Base-by-base conservation (phyloP, 2,329 filamentous ascomycete species). In the Nannizziopsis arthrosporioides region DNA sequence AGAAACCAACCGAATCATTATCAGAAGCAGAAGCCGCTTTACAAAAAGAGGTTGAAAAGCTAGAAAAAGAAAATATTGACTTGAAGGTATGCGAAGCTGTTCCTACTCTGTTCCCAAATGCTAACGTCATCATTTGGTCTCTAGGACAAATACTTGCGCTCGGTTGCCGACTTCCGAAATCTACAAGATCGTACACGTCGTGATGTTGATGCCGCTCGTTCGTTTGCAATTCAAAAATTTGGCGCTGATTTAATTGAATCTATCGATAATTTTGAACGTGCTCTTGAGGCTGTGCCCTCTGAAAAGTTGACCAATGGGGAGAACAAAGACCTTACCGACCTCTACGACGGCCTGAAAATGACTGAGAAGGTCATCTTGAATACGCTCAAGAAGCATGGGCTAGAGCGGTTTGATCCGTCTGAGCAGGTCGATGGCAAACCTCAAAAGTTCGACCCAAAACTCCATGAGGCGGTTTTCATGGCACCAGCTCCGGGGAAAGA, bases 401-500 rank as follows among this genome's bases (percentile, higher is more conserved):
- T 98, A 53, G 85, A 94, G 74, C 77, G 89, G 57, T 86, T 94
- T 65, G 81, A 89, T 64, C 90, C 92, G 14, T 68, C 66, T 49
- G 67, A 70, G 55, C 55, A 53, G 34, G 50, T 60, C 4, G 61
- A 67, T 1, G 72, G 72, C 32, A 72, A 79, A 55, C 77, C 80
- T 58, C 83, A 92, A 65, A 88, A 86, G 69, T 98, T 98, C 74
- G 84, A 98, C 72, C 89, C 92, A 56, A 95, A 95, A 69, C 77
- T 85, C 68, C 92, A 96, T 67, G 92, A 98, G 75, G 92, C 92
- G 34, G 92, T 86, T 17, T 96, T 96, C 71, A 89, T 93, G 82
- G 81, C 86, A 8, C 86, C 88, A 38, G 80, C 87, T 72, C 77
- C 81, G 46, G 88, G 80, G 57, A 93, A 94, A 75, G 84, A 94